Conservation (phyloP, 2,329 filamentous ascomycete genomes). For the Cryphonectria parasitica region DNA sequence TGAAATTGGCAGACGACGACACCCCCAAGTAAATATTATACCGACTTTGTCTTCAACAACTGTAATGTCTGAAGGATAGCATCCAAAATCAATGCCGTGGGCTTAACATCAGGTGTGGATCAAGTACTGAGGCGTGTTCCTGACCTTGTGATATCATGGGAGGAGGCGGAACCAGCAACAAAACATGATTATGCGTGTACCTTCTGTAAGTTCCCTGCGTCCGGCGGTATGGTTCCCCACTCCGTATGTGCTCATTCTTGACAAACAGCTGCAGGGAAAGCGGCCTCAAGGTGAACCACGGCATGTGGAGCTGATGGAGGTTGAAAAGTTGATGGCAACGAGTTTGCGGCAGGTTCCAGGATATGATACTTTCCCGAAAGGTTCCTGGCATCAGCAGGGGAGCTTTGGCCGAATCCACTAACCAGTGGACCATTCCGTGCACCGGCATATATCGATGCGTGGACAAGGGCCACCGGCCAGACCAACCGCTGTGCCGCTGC, state of each 20-base stretch:
- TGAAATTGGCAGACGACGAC: no score
- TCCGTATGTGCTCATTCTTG: constrained; percentile 1
- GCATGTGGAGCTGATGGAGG: constrained; percentile 22
- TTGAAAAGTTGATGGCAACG: constrained; percentile 12
- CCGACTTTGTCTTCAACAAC: background rate
- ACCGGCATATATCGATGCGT: constrained; percentile 28
- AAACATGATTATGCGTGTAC: constrained; percentile 16
- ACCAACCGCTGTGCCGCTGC: constrained; percentile 21
- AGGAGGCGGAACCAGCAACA: background rate
- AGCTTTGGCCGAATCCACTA: constrained; percentile 24
- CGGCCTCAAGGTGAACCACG: background rate
- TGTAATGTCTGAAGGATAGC: background rate
- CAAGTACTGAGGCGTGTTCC: background rate
- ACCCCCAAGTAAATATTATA: background rate
- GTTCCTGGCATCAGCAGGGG: constrained; percentile 17
- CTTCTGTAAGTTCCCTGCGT: constrained; percentile 10
- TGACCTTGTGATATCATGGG: background rate
- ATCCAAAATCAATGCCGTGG: background rate
- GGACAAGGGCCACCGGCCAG: constrained; percentile 21
- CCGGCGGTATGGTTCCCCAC: constrained; percentile 13
- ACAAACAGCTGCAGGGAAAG: constrained; percentile 18
- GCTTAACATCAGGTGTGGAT: background rate
- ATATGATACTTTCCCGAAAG: constrained; percentile 1
- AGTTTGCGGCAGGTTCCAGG: constrained; percentile 14
- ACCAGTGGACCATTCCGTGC: constrained; percentile 20